These are phyloP conservation scores for Quercus alba DNA, from an alignment of 306 rosid species.

Conservation along the genomic window DNA sequence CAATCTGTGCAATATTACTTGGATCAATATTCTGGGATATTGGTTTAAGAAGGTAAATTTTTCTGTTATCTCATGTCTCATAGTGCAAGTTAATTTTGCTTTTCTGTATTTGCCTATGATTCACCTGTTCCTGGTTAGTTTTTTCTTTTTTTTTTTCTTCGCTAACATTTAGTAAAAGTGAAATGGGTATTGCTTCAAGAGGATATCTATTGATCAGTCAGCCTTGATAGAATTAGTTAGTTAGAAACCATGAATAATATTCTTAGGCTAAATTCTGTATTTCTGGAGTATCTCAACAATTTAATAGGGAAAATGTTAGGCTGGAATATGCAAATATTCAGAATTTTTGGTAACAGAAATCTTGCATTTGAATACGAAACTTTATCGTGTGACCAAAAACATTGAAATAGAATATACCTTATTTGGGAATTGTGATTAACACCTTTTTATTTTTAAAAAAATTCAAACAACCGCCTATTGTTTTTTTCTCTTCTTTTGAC, in stretches of 20 bases:
- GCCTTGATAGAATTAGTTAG: neutral
- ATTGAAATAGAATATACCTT: neutral
- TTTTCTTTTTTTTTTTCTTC: neutral
- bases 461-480: neutral
- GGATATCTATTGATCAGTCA: neutral
- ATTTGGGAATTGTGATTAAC: neutral
- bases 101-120: neutral
- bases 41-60: constrained; percentile 64
- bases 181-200: neutral
- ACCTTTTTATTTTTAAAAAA: neutral
- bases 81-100: neutral
- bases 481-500: neutral
- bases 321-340: neutral
- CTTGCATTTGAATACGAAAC: neutral
- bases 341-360: neutral
- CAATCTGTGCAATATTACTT: constrained; percentile 63
- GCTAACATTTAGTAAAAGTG: neutral
- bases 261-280: neutral
- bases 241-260: neutral
- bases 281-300: neutral
- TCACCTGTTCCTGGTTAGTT: neutral
- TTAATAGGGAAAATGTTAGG: neutral
- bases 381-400: neutral
- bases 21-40: constrained; percentile 69
- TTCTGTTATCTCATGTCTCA: constrained; percentile 12